phyloP scores from a whole-genome alignment of 2,329 filamentous ascomycete species.

The Pleurostoma richardsiae region DNA sequence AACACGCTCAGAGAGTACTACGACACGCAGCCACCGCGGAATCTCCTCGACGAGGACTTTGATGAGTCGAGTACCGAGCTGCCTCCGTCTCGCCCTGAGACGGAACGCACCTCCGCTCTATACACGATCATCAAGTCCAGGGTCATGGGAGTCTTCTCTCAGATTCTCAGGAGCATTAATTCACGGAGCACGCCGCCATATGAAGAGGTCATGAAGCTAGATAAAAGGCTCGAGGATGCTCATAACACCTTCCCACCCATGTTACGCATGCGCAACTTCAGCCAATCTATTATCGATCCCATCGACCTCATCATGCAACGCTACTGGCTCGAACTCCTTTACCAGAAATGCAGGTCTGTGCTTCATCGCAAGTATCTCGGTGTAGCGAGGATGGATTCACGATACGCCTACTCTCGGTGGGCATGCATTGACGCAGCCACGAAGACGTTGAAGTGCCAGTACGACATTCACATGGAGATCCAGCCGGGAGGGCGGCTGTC shows the following conservation, averaged over 20 bases:
- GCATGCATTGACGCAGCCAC: slow-evolving; percentile 38
- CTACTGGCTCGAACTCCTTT: slow-evolving; percentile 17
- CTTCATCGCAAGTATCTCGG: slow-evolving; percentile 20
- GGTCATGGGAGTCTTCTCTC: slow-evolving; percentile 12
- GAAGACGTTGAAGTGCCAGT: slow-evolving; percentile 35
- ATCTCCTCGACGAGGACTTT: slow-evolving; percentile 48
- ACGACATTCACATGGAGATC: slow-evolving; percentile 31
- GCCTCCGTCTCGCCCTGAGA: slow-evolving; percentile 33
- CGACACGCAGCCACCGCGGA: slow-evolving; percentile 38
- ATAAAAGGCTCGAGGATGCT: slow-evolving; percentile 12
- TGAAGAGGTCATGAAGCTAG: slow-evolving; percentile 12
- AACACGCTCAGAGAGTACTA: slow-evolving; percentile 39
- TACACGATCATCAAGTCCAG: slow-evolving; percentile 12
- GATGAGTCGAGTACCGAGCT: slow-evolving; percentile 39
- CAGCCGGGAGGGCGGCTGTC: slow-evolving; percentile 31
- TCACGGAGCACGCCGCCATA: slow-evolving; percentile 7
- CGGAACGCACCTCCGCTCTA: slow-evolving; percentile 32
- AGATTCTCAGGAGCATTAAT: slow-evolving; percentile 10
- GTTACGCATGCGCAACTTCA: slow-evolving; percentile 4
- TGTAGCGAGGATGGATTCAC: slow-evolving; percentile 22
- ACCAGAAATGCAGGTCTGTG: slow-evolving; percentile 15
- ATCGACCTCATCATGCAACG: slow-evolving; percentile 17
- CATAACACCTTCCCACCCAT: slow-evolving; percentile 9
- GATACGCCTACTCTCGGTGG: slow-evolving; percentile 31
- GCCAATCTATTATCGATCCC: slow-evolving; percentile 8